Evolutionary conservation across 345 rosid species (phyloP).

Genomic region (Zanthoxylum bungeanum): DNA sequence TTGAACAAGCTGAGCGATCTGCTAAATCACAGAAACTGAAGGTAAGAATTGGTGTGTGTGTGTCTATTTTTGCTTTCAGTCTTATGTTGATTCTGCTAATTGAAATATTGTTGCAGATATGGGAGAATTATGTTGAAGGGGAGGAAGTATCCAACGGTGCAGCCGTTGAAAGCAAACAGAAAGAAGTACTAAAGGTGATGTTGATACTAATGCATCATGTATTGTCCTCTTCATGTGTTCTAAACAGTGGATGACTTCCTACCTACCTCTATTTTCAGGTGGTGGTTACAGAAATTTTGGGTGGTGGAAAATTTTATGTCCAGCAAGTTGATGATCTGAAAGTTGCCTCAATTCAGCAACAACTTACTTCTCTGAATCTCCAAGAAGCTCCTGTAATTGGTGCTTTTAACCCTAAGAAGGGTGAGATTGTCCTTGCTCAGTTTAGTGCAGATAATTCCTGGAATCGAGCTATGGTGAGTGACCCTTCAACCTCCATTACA

Average conservation of each 20-base stretch:
- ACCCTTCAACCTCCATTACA: neutral
- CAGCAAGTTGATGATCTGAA: conserved; percentile 81
- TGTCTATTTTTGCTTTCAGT: neutral
- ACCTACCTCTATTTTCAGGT: conserved; percentile 48
- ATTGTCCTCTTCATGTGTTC: neutral
- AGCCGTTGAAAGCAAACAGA: conserved; percentile 69
- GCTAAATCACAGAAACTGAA: conserved; percentile 88
- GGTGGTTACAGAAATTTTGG: conserved; percentile 84
- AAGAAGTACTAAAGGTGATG: conserved; percentile 80
- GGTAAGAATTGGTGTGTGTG: conserved; percentile 36
- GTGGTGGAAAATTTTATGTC: conserved; percentile 87
- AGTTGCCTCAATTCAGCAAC: conserved; percentile 74
- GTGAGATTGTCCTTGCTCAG: conserved; percentile 91
- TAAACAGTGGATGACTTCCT: conserved; percentile 10
- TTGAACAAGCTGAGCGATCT: conserved; percentile 79
- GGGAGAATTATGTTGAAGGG: conserved; percentile 99
- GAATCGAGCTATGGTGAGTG: conserved; percentile 95
- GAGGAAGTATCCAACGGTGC: conserved; percentile 75
- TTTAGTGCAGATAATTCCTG: conserved; percentile 93
- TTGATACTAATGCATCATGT: neutral
- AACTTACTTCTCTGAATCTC: conserved; percentile 68
- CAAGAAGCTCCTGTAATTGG: conserved; percentile 81
- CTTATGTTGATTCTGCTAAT: neutral
- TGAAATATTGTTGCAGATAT: conserved; percentile 46
- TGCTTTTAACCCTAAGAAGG: conserved; percentile 85